A percentile compares a stretch with the other conserved stretches of the same genome.
Evolutionary conservation across 169 alveolate species (phyloP).

Genomic region (Eimeria necatrix): DNA sequence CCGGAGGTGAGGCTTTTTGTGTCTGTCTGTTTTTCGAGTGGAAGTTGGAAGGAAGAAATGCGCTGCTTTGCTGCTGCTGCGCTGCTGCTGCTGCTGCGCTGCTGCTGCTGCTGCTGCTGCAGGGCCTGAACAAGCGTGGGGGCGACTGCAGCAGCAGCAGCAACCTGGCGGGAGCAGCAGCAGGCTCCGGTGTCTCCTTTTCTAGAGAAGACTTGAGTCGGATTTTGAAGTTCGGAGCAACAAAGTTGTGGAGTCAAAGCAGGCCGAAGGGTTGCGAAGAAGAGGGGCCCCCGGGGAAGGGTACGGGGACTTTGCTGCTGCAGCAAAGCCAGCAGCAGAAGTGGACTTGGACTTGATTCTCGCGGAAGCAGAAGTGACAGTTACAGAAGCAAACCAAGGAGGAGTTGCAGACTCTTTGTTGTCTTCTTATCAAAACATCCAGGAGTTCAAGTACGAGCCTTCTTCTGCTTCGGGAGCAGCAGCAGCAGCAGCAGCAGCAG

Average conservation of each 20-base stretch:
- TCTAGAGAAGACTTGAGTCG: conserved; percentile 94
- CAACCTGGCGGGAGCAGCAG: conserved; percentile 16
- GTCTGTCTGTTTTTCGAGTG: background rate
- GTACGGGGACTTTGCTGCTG: conserved; percentile 35
- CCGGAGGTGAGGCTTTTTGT: background rate
- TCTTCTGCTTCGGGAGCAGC: too few relatives aligned
- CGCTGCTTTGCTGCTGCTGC: background rate
- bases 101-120: too few relatives aligned
- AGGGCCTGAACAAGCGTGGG: conserved; percentile 79
- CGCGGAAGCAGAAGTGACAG: conserved; percentile 67
- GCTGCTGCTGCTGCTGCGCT: too few relatives aligned
- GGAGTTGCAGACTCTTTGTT: conserved; percentile 93
- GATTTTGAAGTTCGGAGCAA: conserved; percentile 94
- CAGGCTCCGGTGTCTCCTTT: conserved; percentile 74
- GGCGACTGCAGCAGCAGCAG: background rate
- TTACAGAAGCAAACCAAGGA: conserved; percentile 1
- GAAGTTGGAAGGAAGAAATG: background rate
- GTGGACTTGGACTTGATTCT: conserved; percentile 82
- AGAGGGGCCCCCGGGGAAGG: conserved; percentile 87
- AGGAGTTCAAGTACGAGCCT: conserved; percentile 95
- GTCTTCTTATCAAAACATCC: conserved; percentile 92
- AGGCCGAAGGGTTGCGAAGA: conserved; percentile 82
- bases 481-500: conserved; percentile 38
- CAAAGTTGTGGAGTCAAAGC: conserved; percentile 91
- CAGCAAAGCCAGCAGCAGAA: conserved; percentile 57